Percentiles rank a stretch among this genome's conserved stretches.
Conservation (phyloP, 805 yeast species). For the Debaryomyces prosopidis region DNA sequence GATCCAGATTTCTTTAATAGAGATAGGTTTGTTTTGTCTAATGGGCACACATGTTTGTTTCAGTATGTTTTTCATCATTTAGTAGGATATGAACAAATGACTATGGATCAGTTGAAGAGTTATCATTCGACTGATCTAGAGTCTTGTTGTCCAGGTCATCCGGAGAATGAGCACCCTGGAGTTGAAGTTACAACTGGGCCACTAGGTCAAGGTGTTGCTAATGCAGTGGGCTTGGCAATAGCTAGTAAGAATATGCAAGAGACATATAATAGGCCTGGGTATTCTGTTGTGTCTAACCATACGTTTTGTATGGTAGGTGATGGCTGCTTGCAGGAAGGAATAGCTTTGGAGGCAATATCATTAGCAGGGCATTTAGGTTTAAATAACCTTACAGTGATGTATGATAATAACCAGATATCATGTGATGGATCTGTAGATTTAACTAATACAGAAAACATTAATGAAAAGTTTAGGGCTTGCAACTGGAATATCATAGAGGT, state of each 20-base stretch:
- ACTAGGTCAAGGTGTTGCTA: slow-evolving; percentile 44
- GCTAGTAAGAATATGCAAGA: slow-evolving; percentile 35
- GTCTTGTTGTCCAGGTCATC: slow-evolving; percentile 39
- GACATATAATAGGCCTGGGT: slow-evolving; percentile 33
- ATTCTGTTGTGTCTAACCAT: slow-evolving; percentile 25
- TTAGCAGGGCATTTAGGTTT: slow-evolving; percentile 39
- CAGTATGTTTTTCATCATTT: slow-evolving; percentile 29
- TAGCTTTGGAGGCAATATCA: slow-evolving; percentile 38
- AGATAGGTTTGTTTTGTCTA: slow-evolving; percentile 38
- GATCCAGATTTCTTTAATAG: slow-evolving; percentile 35
- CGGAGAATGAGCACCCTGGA: slow-evolving; percentile 38
- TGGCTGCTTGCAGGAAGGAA: slow-evolving; percentile 44
- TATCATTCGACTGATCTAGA: slow-evolving; percentile 28
- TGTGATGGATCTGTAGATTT: slow-evolving; percentile 39
- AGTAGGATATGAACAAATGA: slow-evolving; percentile 32
- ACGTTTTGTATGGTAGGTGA: slow-evolving; percentile 39
- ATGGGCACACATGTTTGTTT: slow-evolving; percentile 38
- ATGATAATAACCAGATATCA: slow-evolving; percentile 38
- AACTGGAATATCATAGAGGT: slow-evolving; percentile 39
- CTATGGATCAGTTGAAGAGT: slow-evolving; percentile 31
- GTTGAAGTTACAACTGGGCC: slow-evolving; percentile 43
- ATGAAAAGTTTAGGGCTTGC: slow-evolving; percentile 31
- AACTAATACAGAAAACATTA: slow-evolving; percentile 32
- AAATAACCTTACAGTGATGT: slow-evolving; percentile 34
- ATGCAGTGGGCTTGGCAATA: slow-evolving; percentile 40